Evolutionary conservation across 345 rosid species (phyloP), one percentile per base, ranked within the genome.

Genomic region (Brassica rapa): DNA sequence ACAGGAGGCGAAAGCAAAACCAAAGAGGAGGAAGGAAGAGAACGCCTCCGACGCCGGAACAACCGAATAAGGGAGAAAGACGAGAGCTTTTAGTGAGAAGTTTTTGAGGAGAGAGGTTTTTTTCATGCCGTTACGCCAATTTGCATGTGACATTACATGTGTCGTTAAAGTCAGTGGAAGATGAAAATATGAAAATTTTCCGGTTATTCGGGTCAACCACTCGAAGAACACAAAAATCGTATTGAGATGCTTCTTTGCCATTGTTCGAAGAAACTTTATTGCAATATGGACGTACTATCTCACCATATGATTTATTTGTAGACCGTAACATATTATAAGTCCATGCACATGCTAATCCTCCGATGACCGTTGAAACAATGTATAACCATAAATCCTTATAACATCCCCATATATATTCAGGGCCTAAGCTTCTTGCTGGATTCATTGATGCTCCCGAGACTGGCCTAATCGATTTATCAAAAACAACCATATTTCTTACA

Each of bases 361-460:
- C 91, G 3, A 85, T 14, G 21, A 66, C 68, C 1, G 89, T 86
- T 2, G 91, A 56, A 32, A 81, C 68, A 5, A 88, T 68, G 71
- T 86, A 88, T 51, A 86, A 69, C 91, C 89, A 87, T 61, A 87
- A 5, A 2, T 85, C 41, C 59, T 80, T 81, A 66, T 77, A 87
- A 59, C 82, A 49, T 29, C 76, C 70, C 43, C 84, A 86, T 15
- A 83, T 88, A 0, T 84, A 70, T 12, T 86, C 89, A 14, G 91
- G 91, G 0, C 87, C 91, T 67, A 87, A 41, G 79, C 87, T 87
- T 76, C 91, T 84, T 43, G 92, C 92, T n/a, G 94, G 94, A 70
- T 90, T 90, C 92, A 90, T 88, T 4, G 94, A 90, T 35, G 94
- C 92, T 57, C 94, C 94, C 8, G 94, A 82, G 3, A 90, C 76